phyloP scores from a whole-genome alignment of 768 basidiomycete genomes.

The Trametes maxima region DNA sequence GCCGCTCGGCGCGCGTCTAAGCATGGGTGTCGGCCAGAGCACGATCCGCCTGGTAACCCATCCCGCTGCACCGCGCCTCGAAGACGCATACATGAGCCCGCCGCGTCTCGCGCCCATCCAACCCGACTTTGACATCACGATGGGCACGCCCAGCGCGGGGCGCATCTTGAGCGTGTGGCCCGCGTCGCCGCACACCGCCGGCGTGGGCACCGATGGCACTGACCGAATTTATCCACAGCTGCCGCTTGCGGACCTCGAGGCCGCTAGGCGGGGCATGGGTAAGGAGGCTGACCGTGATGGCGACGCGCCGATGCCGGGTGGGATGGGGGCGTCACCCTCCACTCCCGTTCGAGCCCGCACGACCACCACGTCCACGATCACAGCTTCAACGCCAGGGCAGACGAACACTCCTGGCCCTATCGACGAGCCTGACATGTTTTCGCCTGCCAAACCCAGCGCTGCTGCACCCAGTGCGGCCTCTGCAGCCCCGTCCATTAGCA shows the following conservation, averaged over 20 bases:
- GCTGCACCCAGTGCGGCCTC: constrained; percentile 2
- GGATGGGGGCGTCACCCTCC: constrained; percentile 26
- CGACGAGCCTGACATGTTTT: constrained; percentile 43
- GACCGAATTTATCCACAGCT: constrained; percentile 44
- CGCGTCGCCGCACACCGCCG: constrained; percentile 36
- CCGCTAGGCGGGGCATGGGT: constrained; percentile 6
- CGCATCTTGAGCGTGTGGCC: constrained; percentile 42
- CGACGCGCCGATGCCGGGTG: constrained; percentile 42
- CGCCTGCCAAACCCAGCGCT: constrained; percentile 36
- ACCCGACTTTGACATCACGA: constrained; percentile 68
- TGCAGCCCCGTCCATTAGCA: not conserved
- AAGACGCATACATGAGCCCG: constrained; percentile 40
- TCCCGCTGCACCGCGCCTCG: constrained; percentile 18
- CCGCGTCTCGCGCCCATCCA: constrained; percentile 68
- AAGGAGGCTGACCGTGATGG: constrained; percentile 10
- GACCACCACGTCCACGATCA: constrained; percentile 28
- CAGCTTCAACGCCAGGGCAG: constrained; percentile 31
- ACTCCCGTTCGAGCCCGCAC: constrained; percentile 15
- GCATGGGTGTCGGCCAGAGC: constrained; percentile 46
- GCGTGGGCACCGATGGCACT: constrained; percentile 18
- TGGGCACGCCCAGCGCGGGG: constrained; percentile 51
- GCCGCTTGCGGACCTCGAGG: constrained; percentile 35
- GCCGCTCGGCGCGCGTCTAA: constrained; percentile 61
- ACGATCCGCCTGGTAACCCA: constrained; percentile 51
- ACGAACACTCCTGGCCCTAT: constrained; percentile 36